These are phyloP conservation scores for Platanthera zijinensis DNA, from an alignment of 106 monocot species.

Conservation along the genomic window DNA sequence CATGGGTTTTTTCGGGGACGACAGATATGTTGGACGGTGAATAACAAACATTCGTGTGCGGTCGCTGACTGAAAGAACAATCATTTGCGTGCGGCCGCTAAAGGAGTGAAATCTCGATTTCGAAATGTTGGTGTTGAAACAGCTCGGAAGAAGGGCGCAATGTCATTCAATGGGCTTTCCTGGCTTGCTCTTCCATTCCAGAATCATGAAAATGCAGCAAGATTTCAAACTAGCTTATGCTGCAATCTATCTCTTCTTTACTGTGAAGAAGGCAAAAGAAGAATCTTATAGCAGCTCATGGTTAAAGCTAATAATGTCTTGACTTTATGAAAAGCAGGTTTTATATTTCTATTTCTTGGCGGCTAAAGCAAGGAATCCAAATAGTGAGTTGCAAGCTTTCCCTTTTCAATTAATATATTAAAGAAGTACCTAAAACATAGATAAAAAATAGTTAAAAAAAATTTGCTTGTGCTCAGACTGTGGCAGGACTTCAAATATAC, in stretches of 20 bases:
- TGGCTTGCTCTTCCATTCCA: too few relatives aligned
- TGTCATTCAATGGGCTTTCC: too few relatives aligned
- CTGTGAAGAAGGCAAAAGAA: not conserved
- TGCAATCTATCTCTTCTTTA: not conserved
- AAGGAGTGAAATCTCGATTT: too few relatives aligned
- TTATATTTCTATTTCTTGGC: not conserved
- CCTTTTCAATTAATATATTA: not conserved
- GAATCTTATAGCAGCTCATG: constrained; percentile 2
- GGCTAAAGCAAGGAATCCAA: not conserved
- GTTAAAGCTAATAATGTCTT: not conserved
- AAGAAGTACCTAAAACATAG: not conserved
- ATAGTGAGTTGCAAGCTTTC: not conserved
- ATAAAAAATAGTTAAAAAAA: not conserved
- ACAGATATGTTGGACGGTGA: too few relatives aligned
- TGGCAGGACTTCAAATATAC: not conserved
- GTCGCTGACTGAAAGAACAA: too few relatives aligned
- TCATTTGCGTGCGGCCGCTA: too few relatives aligned
- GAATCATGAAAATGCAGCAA: too few relatives aligned
- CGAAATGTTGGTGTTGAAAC: too few relatives aligned
- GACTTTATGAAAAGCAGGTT: not conserved
- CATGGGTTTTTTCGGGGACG: too few relatives aligned
- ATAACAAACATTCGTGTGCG: too few relatives aligned
- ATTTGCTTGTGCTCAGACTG: not conserved
- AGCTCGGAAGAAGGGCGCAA: too few relatives aligned
- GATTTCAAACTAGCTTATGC: too few relatives aligned